Percentiles rank a stretch among this genome's conserved stretches.
phyloP scores from a whole-genome alignment of 1,139 yeast genomes.

The Komagataea norvegica region DNA sequence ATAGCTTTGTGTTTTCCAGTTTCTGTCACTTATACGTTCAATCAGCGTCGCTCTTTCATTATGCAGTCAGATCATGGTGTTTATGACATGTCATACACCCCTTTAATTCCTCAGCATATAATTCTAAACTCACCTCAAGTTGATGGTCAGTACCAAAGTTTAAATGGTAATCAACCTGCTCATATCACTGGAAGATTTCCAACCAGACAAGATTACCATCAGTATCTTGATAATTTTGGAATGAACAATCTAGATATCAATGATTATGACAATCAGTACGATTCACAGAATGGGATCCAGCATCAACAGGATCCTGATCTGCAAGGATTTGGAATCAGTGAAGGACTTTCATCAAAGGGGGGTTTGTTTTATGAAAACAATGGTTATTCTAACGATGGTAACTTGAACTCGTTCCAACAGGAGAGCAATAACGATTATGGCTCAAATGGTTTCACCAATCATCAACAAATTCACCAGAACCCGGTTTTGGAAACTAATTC shows the following conservation, averaged over 20 bases:
- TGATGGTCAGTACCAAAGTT: slow-evolving; percentile 10
- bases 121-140: slow-evolving; percentile 22
- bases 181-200: slow-evolving; percentile 12
- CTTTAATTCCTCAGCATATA: slow-evolving; percentile 23
- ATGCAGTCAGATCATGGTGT: slow-evolving; percentile 23
- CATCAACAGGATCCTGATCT: slow-evolving; percentile 4
- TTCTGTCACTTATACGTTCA: no score
- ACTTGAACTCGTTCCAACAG: not conserved
- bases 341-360: not conserved
- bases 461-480: no score
- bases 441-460: not conserved
- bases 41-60: not conserved
- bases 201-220: slow-evolving; percentile 15
- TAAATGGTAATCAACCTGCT: slow-evolving; percentile 1
- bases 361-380: not conserved
- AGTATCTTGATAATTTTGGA: slow-evolving; percentile 12
- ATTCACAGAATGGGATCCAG: slow-evolving; percentile 1
- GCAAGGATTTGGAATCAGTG: slow-evolving; percentile 4
- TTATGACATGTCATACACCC: slow-evolving; percentile 21
- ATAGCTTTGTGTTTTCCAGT: no score
- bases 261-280: slow-evolving; percentile 8
- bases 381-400: not conserved
- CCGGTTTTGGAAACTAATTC: slow-evolving; percentile 1
- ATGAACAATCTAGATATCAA: slow-evolving; percentile 7
- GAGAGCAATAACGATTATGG: not conserved